Conservation (phyloP, 176 grass and related monocot genomes). For the Cenchrus fungigraminus region DNA sequence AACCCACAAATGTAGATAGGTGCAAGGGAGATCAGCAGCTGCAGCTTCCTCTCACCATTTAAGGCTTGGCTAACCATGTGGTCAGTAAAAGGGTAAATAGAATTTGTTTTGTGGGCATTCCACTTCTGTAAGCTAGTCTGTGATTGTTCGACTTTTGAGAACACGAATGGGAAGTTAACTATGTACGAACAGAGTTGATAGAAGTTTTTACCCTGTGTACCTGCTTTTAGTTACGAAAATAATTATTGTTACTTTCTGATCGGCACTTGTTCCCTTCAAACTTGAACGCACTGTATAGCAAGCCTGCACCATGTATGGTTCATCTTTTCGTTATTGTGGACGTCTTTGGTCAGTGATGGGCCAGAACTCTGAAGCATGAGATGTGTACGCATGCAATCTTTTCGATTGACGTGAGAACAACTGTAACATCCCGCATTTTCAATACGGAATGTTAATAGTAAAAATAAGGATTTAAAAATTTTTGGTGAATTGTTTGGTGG, state of each 20-base stretch:
- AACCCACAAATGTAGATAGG: slow-evolving; percentile 26
- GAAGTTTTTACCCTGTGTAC: slow-evolving; percentile 9
- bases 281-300: background rate
- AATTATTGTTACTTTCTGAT: background rate
- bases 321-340: background rate
- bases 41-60: slow-evolving; percentile 34
- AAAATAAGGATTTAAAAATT: too few species aligned
- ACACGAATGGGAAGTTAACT: slow-evolving; percentile 18
- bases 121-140: slow-evolving; percentile 38
- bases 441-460: too few species aligned
- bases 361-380: background rate
- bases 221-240: slow-evolving; percentile 26
- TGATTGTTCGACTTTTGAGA: slow-evolving; percentile 21
- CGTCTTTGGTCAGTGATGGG: background rate
- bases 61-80: slow-evolving; percentile 44
- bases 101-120: slow-evolving; percentile 51
- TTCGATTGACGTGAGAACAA: background rate
- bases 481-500: too few species aligned
- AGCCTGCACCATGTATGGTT: background rate
- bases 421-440: too few species aligned
- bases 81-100: slow-evolving; percentile 39
- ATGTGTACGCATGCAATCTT: background rate
- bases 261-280: background rate
- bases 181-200: slow-evolving; percentile 21
- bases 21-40: slow-evolving; percentile 1